Conservation (phyloP, 2,329 filamentous ascomycete genomes). For the Fusarium transvaalense region DNA sequence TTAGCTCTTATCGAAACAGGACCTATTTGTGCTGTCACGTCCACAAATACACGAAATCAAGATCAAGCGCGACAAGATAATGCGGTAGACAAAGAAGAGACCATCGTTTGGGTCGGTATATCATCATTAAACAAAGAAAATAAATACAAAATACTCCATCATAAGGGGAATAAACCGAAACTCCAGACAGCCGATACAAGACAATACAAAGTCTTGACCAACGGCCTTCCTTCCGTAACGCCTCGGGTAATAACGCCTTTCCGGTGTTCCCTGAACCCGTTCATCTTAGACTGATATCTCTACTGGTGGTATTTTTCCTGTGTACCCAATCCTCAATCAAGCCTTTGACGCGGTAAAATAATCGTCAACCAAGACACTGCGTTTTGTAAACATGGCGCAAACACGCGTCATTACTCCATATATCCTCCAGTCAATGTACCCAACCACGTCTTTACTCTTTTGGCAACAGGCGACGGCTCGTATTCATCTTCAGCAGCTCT, state of each 20-base stretch:
- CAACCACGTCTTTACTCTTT: constrained; percentile 24
- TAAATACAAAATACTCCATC: background rate
- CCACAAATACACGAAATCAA: background rate
- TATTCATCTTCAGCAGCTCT: constrained; percentile 12
- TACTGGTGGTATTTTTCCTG: background rate
- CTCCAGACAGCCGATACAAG: background rate
- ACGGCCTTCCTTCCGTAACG: constrained; percentile 2
- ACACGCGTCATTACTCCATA: constrained; percentile 13
- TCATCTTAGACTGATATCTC: background rate
- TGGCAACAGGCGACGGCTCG: constrained; percentile 20
- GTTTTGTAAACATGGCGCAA: background rate
- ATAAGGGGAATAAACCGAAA: constrained; percentile 5
- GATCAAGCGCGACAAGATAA: background rate
- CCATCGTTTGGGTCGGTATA: background rate
- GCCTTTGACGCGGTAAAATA: background rate
- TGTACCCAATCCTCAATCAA: background rate
- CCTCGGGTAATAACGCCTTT: background rate
- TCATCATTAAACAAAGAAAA: background rate
- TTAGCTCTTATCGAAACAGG: too few relatives aligned
- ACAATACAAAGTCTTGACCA: background rate
- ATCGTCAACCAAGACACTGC: background rate
- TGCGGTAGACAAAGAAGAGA: background rate
- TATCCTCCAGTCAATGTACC: constrained; percentile 16
- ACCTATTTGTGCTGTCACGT: background rate
- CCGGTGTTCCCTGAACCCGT: background rate